Evolutionary conservation across 306 rosid genomes (phyloP), one percentile per base, ranked within the genome.

Genomic region (Quercus dentata): DNA sequence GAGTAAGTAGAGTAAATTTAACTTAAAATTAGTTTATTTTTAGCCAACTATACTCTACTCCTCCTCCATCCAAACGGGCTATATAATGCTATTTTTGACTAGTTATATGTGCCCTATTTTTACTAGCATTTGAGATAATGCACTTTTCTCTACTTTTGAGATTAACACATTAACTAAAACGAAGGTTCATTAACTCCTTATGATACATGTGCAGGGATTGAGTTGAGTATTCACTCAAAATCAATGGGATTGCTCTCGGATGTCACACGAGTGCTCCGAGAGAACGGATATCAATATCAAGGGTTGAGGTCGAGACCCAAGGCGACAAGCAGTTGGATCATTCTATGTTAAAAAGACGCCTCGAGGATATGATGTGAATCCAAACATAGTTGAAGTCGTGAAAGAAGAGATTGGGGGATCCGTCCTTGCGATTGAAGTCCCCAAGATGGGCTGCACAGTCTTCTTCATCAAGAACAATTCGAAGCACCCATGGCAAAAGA

Each of bases 271-370:
- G 87, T 90, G 2, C 83, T 93, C 14, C 88, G 98, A 0, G 94
- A 91, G 77, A 91, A 87, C 21, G 98, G 1, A 28, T 96, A 56
- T 91, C 91, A 7, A 79, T 93, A 58, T 81, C 94, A 2, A 88
- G 94, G 74, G 56, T 89, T 20, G 91, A 91, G 79, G 51, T 96
- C 3, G 83, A 74, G 81, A 87, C 89, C 3, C 76, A 30, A 3
- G 91, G 84, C 6, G 90, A 90, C 12, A 83, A 78, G 97, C 91
- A 6, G 83, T 84, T 6, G 98, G 99, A 74, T 83, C 98, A 5
- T 86, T 96, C 85, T 88, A 84, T 23, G 91, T 96, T 2, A 91
- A 77, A 91, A 77, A 3, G 90, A 96, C 78, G 80, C 86, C 46
- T 84, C 91, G n/a, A 2, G 94, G 93, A 14, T 62, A 57, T 20